Conservation (phyloP, 345 rosid genomes). For the Arabidopsis suecica region DNA sequence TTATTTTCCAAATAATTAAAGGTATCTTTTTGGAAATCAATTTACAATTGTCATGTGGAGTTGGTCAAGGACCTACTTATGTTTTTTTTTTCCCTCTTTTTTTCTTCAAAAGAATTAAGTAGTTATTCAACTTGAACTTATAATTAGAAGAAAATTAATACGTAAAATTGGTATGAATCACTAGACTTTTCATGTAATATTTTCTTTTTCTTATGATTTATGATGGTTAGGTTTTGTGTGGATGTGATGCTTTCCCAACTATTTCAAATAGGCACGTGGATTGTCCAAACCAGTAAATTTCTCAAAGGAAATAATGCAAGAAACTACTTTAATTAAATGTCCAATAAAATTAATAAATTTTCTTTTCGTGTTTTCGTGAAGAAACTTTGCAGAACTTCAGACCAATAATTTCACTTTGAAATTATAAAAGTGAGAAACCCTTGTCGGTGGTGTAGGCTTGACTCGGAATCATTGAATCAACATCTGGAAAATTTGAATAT, state of each 20-base stretch:
- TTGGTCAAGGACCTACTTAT: constrained; percentile 35
- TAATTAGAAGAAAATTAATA: background rate
- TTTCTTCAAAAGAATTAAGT: background rate
- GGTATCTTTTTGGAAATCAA: constrained; percentile 15
- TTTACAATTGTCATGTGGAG: constrained; percentile 29
- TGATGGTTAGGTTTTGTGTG: constrained; percentile 38
- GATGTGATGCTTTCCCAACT: constrained; percentile 35
- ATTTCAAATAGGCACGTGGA: constrained; percentile 28
- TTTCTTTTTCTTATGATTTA: background rate
- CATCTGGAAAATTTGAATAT: background rate
- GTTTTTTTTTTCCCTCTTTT: background rate
- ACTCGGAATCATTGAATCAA: background rate
- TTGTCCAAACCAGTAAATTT: background rate
- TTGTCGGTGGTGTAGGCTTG: constrained; percentile 32
- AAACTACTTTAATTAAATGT: background rate
- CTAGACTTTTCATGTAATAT: background rate
- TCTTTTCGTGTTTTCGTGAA: background rate
- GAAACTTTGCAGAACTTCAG: constrained; percentile 17
- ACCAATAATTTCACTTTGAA: constrained; percentile 23
- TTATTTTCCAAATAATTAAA: constrained; percentile 11
- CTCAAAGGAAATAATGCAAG: background rate
- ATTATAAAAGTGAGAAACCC: constrained; percentile 2
- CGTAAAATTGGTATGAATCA: background rate
- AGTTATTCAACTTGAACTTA: background rate
- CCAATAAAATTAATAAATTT: background rate